Base-by-base conservation (phyloP, 306 rosid species). In the Chamaecrista fasciculata region DNA sequence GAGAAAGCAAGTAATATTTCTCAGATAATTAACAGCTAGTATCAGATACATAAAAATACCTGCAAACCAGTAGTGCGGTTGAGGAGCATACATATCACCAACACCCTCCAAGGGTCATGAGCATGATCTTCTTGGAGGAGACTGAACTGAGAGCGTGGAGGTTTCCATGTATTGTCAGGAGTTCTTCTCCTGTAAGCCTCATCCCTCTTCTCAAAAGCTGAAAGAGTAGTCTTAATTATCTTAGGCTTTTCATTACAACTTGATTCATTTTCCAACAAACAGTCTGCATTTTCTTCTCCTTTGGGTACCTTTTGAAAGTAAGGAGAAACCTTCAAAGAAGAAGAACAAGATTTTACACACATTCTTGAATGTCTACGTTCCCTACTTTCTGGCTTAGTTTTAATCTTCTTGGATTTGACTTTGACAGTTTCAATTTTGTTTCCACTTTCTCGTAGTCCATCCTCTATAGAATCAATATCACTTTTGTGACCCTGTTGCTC, bases 81-180 rank as follows among this genome's bases (percentile, higher is more conserved):
- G 37, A 91, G 81, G 24, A 88, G 90, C 82, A 86, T 73, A 46
- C 97, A 91, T 6, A 91, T 91, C 31, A 86, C 79, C 70, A 91
- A 46, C 16, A 91, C 92, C 60, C 87, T 86, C 97, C 95, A 88
- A 25, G 97, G 97, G 71, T 91, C 91, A 56, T 79, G 76, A 4
- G 47, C 55, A 67, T 91, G 95, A 51, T 67, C 76, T 71, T 91
- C 90, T 78, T 91, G 95, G 65, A 91, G 80, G 55, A 91, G 95
- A 76, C 19, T 8, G 47, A 18, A 7, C 0, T 14, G 14, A 10
- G 97, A 88, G 59, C 75, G 75, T 8, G 97, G 97, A 73, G 97
- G 92, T 36, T 48, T 50, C 97, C 95, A 91, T 59, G 73, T 75
- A 68, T 91, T 81, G 56, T 86, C 79, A 4, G 74, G 44, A 19